phyloP scores from a whole-genome alignment of 441 rosid genomes.

The Croton setiger region DNA sequence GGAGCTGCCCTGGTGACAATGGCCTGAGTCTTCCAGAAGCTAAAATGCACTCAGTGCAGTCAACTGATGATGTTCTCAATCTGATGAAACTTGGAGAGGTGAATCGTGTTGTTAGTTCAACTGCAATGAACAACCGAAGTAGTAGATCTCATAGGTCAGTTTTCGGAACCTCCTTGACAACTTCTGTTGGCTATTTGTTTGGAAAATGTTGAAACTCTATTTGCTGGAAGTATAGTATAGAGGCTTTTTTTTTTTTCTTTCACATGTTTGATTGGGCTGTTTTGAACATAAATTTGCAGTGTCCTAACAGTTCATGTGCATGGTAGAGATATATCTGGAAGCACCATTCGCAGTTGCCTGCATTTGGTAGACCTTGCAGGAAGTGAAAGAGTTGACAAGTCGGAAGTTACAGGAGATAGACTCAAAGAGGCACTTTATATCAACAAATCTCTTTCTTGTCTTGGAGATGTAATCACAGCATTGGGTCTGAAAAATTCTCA shows the following conservation, averaged over 20 bases:
- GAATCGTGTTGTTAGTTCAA: conserved; percentile 74
- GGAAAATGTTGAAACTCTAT: not conserved
- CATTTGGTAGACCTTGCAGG: conserved; percentile 98
- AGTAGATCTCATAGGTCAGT: conserved; percentile 91
- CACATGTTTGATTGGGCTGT: conserved; percentile 17
- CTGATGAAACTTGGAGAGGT: conserved; percentile 84
- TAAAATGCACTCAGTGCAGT: conserved; percentile 62
- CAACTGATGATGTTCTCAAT: conserved; percentile 65
- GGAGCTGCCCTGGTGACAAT: conserved; percentile 60
- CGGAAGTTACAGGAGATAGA: conserved; percentile 91
- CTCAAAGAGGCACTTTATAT: conserved; percentile 88
- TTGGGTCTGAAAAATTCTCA: conserved; percentile 83
- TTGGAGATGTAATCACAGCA: conserved; percentile 91
- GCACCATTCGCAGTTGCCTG: conserved; percentile 67
- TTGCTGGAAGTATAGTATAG: no score
- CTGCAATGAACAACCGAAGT: conserved; percentile 71
- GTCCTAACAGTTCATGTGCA: conserved; percentile 72
- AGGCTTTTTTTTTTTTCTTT: no score
- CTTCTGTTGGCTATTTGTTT: conserved; percentile 1
- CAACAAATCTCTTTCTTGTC: conserved; percentile 86
- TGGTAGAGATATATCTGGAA: conserved; percentile 72
- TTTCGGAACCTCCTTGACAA: conserved; percentile 15
- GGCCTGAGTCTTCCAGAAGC: conserved; percentile 88
- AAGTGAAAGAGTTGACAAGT: conserved; percentile 87
- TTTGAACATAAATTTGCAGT: conserved; percentile 43